Percentiles rank a stretch among this genome's conserved stretches.
phyloP scores from a whole-genome alignment of 2,329 filamentous ascomycete genomes.

The Fusarium staphyleae region DNA sequence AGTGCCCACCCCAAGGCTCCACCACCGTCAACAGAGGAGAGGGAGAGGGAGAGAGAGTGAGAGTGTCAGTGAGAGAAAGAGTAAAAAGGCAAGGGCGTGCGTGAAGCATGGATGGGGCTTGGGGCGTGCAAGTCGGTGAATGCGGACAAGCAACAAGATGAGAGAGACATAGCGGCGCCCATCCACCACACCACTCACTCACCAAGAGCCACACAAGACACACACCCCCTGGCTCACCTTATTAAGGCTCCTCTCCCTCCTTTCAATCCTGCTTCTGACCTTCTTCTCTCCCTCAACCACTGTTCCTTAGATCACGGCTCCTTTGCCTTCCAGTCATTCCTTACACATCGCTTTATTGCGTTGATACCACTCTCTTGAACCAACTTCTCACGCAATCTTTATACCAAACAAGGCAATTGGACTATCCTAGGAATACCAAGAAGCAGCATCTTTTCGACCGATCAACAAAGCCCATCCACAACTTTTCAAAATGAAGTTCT shows the following conservation, averaged over 20 bases:
- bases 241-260: slow-evolving; percentile 42
- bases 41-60: slow-evolving; percentile 7
- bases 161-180: slow-evolving; percentile 31
- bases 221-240: slow-evolving; percentile 40
- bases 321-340: slow-evolving; percentile 40
- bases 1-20: slow-evolving; percentile 24
- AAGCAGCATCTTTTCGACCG: slow-evolving; percentile 9
- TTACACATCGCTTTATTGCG: slow-evolving; percentile 35
- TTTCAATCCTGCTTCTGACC: slow-evolving; percentile 10
- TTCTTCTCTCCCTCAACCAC: slow-evolving; percentile 21
- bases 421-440: slow-evolving; percentile 37
- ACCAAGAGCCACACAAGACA: slow-evolving; percentile 11
- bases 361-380: slow-evolving; percentile 39
- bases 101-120: slow-evolving; percentile 10
- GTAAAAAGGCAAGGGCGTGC: slow-evolving; percentile 21
- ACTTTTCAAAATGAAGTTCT: slow-evolving; percentile 52
- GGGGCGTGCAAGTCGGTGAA: slow-evolving; percentile 20
- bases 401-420: slow-evolving; percentile 33
- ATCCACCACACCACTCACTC: slow-evolving; percentile 18
- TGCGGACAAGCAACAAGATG: slow-evolving; percentile 14
- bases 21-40: slow-evolving; percentile 16
- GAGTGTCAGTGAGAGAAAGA: slow-evolving; percentile 8
- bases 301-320: slow-evolving; percentile 32
- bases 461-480: slow-evolving; percentile 11
- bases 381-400: slow-evolving; percentile 36